Evolutionary conservation across 2,329 filamentous ascomycete species (phyloP), one percentile per base, ranked within the genome.

Genomic region (Bipolaris oryzae): DNA sequence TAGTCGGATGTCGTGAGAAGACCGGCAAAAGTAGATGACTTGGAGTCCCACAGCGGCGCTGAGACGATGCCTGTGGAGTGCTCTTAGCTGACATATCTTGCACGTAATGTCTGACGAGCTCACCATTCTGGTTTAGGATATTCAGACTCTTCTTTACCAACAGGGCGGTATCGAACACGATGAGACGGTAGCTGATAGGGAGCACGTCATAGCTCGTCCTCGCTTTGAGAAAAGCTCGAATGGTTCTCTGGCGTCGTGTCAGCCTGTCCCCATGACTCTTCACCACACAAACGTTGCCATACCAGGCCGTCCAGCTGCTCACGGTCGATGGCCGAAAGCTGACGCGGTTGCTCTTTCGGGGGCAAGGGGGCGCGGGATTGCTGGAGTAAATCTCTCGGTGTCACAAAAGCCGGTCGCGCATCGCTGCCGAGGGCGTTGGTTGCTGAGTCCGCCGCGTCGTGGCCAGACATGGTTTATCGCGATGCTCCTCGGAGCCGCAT

Each of bases 171-270:
- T 99, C 96, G 75, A 99, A 91, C 63, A 97, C 87, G 72, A 99
- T 96, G 53, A 99, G 87, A 62, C 95, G 90, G 79, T 96, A 99
- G 66, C 93, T 97, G 59, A 99, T 86, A 16, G 95, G 95, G 45
- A 99, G 84, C 66, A 99, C 95, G 80, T 99, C 95, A 82, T 99
- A 99, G 77, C 93, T 97, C 34, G 92, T 98, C 73, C 95, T 89
- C 68, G 96, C 89, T 78, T 93, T 96, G 75, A 99, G 87, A 79
- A 99, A 99, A 69, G 96, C 91, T 78, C 95, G 90, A 70, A 98
- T 93, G 62, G 90, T 89, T 81, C 89, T 89, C 93, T 67, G 63
- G 53, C 28, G 48, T 37, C 46, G 16, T 42, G 60, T 69, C 58
- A 67, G 62, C 63, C 42, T 45, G 25, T 21, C 51, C 23, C 49